Conservation (phyloP, 2,329 filamentous ascomycete species). For the Emergomyces africanus region DNA sequence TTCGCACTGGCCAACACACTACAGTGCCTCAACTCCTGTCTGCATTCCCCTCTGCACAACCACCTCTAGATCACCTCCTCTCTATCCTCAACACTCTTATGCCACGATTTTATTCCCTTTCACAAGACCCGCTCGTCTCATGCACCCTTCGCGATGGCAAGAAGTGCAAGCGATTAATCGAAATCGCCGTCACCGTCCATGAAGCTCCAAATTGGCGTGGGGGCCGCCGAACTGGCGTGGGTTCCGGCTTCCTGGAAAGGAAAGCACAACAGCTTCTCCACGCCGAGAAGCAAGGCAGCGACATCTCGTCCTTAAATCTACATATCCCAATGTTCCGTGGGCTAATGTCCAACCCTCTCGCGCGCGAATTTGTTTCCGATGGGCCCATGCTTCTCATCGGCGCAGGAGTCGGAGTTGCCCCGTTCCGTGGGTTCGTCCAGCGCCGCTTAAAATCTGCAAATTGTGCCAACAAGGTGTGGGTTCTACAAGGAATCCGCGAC, state of each 20-base stretch:
- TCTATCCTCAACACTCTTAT: conserved; percentile 76
- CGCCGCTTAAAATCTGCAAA: conserved; percentile 86
- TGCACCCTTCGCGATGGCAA: conserved; percentile 56
- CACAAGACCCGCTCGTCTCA: conserved; percentile 81
- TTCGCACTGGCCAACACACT: conserved; percentile 78
- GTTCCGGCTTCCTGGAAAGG: conserved; percentile 86
- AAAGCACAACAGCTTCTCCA: conserved; percentile 61
- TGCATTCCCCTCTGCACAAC: conserved; percentile 85
- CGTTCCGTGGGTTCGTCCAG: conserved; percentile 95
- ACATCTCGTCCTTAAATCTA: conserved; percentile 44
- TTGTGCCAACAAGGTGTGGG: conserved; percentile 96
- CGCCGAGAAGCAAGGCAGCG: conserved; percentile 48
- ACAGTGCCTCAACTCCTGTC: conserved; percentile 74
- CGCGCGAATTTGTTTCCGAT: conserved; percentile 80
- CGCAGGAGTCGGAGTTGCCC: conserved; percentile 90
- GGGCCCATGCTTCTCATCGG: conserved; percentile 97
- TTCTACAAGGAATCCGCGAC: conserved; percentile 88
- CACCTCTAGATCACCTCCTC: conserved; percentile 70
- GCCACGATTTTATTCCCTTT: conserved; percentile 97
- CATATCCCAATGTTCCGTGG: conserved; percentile 96
- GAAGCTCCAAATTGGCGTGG: conserved; percentile 68
- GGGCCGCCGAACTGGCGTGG: conserved; percentile 65
- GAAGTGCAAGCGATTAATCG: conserved; percentile 66
- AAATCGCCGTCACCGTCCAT: conserved; percentile 94
- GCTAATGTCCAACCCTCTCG: conserved; percentile 92